phyloP scores from a whole-genome alignment of 441 rosid species.

The Melastoma candidum region DNA sequence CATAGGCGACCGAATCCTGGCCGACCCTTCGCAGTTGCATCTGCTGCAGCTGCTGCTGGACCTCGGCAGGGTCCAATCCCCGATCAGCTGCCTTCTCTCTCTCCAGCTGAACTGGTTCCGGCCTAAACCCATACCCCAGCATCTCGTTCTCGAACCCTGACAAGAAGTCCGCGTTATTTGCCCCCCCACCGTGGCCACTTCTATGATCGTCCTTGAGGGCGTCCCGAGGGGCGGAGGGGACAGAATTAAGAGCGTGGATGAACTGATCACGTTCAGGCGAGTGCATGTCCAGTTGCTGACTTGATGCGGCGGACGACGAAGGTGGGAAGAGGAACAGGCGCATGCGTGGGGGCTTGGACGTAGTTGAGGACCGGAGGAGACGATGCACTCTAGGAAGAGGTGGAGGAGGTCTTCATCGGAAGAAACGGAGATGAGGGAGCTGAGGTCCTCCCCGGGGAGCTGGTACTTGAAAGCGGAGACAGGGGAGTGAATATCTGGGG shows the following conservation, averaged over 20 bases:
- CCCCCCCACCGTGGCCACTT: background rate
- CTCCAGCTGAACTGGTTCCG: conserved; percentile 26
- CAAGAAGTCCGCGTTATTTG: conserved; percentile 47
- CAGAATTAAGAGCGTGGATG: no score
- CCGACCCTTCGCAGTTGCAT: conserved; percentile 60
- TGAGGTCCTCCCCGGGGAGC: conserved; percentile 80
- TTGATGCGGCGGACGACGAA: conserved; percentile 36
- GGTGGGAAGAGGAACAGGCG: conserved; percentile 60
- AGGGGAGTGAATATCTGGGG: conserved; percentile 20
- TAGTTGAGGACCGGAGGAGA: conserved; percentile 28
- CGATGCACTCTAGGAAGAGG: conserved; percentile 87
- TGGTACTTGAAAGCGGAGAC: conserved; percentile 74
- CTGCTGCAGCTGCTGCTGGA: conserved; percentile 41
- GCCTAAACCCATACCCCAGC: background rate
- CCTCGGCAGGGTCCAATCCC: conserved; percentile 30
- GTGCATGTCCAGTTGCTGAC: conserved; percentile 23
- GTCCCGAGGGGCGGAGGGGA: no score
- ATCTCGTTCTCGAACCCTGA: conserved; percentile 58
- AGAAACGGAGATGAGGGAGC: conserved; percentile 78
- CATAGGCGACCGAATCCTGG: conserved; percentile 29
- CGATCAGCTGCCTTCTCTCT: conserved; percentile 39
- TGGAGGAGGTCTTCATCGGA: conserved; percentile 86
- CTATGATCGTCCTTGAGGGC: no score
- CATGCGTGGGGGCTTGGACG: conserved; percentile 74
- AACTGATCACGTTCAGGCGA: background rate